Evolutionary conservation across 148 eudicot species (phyloP), one percentile per base, ranked within the genome.

Genomic region (Chenopodium suecicum): DNA sequence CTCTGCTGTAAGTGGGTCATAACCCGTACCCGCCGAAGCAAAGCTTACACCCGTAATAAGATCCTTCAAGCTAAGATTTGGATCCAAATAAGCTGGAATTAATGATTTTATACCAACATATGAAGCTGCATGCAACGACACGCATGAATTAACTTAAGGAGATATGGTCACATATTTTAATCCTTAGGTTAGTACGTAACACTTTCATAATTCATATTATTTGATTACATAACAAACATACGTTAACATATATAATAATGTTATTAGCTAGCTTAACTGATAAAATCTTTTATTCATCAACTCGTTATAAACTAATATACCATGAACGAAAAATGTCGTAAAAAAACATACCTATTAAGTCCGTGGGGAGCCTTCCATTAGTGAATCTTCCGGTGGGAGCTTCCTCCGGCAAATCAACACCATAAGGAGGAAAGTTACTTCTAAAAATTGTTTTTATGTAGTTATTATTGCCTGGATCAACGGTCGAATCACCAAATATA

Each of bases 401-500:
- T 0, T 85, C 85, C 69, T 81, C 56, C 0, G 63, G 80, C 14
- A 89, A 87, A 83, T 92, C 89, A 20, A 75, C 66, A 12, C 95
- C 95, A 50, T 92, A 92, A 77, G 95, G 92, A 10, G 86, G 75
- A 63, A 89, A 90, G 81, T 92, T 77, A 79, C 92, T 78, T 82
- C 46, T 84, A 63, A 85, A 82, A n/a, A 80, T 3, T 16, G 94
- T 89, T 0, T 22, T 27, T 10, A 91, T 64, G 84, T 78, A 86
- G 86, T 92, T 85, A 74, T 92, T 92, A 80, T 92, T 92, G 11
- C 97, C 97, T 20, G 97, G 90, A 84, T 93, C 97, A 46, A 93
- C 94, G 13, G 90, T 91, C 2, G 97, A 93, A 71, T 93, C 97
- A 70, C 98, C 98, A 60, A 95, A 93, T 70, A 95, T 90, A 60